Evolutionary conservation across 2,329 filamentous ascomycete species (phyloP), one percentile per base, ranked within the genome.

Genomic region (Aureobasidium sp.): DNA sequence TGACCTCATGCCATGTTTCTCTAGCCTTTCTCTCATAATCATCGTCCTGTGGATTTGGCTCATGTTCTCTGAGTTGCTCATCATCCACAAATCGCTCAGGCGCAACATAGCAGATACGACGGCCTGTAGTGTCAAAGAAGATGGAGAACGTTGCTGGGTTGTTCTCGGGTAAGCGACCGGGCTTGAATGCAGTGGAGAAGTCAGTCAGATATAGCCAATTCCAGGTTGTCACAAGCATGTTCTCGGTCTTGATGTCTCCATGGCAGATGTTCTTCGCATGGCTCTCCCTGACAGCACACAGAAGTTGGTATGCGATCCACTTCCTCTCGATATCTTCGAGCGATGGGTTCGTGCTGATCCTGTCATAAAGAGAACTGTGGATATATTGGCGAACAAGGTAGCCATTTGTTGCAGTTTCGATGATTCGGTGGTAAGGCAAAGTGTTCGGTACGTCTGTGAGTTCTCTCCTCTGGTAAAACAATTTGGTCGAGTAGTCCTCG

Each of bases 201-300:
- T 99, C 94, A n/a, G 92, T 88, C 41, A 99, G 82, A 73, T 97
- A 99, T 2, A 99, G 82, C 94, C 95, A 99, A 77, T 97, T 97
- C 94, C 94, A 99, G 7, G 94, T 97, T 0, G 94, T 99, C 56
- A 99, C 93, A 52, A 99, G 80, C 39, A 96, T 86, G 70, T 99
- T 99, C 75, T 99, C 93, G 1, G 93, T 94, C 79, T 99, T 99
- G 79, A 99, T 97, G 71, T 99, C 95, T 63, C 94, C 95, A 72
- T 99, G 94, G 73, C 92, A 97, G 57, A 99, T 82, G 69, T 95
- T 90, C 51, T 88, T 84, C 32, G 88, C 82, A 74, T 99, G 94
- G 69, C 91, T 97, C 75, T 99, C 95, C 62, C 92, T 87, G 63
- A 99, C 79, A 2, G 90, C 92, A 74, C 92, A 97, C 12, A 99